Evolutionary conservation across 306 rosid species (phyloP).

Genomic region (Cicer judaicum): DNA sequence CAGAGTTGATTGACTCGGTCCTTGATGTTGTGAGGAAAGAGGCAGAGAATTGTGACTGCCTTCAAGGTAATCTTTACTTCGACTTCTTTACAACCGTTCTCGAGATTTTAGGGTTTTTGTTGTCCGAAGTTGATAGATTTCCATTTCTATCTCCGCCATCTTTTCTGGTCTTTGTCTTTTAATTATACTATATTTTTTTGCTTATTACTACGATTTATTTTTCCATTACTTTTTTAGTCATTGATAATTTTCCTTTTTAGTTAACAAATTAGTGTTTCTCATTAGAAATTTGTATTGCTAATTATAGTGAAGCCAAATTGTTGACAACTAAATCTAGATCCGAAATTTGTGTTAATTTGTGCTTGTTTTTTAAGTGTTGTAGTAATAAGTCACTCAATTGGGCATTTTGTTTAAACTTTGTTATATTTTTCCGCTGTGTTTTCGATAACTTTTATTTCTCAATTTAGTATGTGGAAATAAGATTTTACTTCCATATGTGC

Average conservation of each 20-base stretch:
- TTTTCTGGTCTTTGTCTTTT: background rate
- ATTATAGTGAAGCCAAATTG: background rate
- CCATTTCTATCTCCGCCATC: background rate
- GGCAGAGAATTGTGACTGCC: conserved; percentile 64
- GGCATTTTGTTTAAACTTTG: background rate
- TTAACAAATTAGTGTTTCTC: background rate
- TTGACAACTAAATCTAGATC: background rate
- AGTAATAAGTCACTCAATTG: background rate
- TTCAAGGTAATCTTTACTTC: conserved; percentile 53
- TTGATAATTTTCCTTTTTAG: background rate
- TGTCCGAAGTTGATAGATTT: background rate
- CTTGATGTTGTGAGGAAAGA: conserved; percentile 64
- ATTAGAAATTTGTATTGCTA: background rate
- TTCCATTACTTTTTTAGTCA: background rate
- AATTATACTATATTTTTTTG: too few relatives aligned
- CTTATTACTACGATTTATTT: background rate
- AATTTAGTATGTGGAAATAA: background rate
- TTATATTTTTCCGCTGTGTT: background rate
- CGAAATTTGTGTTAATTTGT: background rate
- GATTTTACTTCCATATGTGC: background rate
- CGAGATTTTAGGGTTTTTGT: background rate
- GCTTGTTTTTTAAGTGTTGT: background rate
- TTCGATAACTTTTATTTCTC: background rate
- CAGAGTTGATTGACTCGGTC: conserved; percentile 61
- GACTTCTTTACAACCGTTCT: background rate